These are phyloP conservation scores for Kuraishia ogatae DNA, from an alignment of 805 yeast species.

Conservation along the genomic window DNA sequence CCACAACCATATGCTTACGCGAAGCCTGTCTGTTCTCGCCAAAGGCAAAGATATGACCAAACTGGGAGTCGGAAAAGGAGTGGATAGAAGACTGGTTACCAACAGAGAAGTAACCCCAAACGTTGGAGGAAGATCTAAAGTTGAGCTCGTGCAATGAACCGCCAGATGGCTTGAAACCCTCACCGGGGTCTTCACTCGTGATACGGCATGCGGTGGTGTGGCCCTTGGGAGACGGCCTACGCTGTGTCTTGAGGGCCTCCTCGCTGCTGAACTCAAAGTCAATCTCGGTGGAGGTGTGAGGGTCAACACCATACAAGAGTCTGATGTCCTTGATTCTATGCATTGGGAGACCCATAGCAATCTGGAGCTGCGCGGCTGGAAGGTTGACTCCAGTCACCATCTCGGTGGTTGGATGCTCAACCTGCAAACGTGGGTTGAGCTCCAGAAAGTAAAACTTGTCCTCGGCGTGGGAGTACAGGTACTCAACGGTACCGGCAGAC, in stretches of 20 bases:
- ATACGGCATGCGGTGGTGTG: constrained; percentile 99
- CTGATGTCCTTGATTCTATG: constrained; percentile 92
- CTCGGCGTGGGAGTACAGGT: constrained; percentile 87
- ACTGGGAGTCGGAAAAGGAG: constrained; percentile 96
- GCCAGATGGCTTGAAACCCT: constrained; percentile 98
- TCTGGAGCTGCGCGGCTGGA: constrained; percentile 97
- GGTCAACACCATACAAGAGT: constrained; percentile 89
- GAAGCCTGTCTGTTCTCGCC: constrained; percentile 98
- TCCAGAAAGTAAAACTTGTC: constrained; percentile 95
- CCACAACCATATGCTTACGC: constrained; percentile 98
- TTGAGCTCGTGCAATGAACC: constrained; percentile 95
- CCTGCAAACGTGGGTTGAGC: constrained; percentile 97
- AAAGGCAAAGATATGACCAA: constrained; percentile 98
- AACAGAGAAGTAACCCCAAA: constrained; percentile 99
- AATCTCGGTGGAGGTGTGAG: constrained; percentile 81
- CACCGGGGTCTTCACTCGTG: constrained; percentile 98
- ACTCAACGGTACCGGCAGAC: constrained; percentile 98
- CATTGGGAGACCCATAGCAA: constrained; percentile 99
- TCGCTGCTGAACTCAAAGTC: constrained; percentile 83
- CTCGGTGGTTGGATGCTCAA: constrained; percentile 99
- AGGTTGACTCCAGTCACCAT: constrained; percentile 98
- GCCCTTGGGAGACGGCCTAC: constrained; percentile 94
- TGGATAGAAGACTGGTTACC: constrained; percentile 95
- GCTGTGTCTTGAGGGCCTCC: constrained; percentile 66
- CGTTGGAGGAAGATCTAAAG: constrained; percentile 94